A percentile compares a stretch with the other conserved stretches of the same genome.
phyloP scores from a whole-genome alignment of 306 rosid genomes.

The Calophaca sinica region DNA sequence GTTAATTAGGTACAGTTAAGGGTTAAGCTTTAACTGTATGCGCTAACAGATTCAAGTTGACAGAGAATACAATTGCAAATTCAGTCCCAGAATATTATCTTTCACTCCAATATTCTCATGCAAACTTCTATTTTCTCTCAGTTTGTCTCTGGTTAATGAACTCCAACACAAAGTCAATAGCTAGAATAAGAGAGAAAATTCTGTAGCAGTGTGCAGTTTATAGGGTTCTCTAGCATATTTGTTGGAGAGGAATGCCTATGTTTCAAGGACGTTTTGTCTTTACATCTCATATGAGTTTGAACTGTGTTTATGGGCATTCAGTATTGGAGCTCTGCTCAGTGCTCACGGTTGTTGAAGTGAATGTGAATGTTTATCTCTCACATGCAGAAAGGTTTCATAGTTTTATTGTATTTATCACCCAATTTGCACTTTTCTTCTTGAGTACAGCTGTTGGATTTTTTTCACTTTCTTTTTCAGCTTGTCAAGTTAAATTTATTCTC shows the following conservation, averaged over 20 bases:
- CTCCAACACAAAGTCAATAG: not conserved
- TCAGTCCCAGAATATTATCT: not conserved
- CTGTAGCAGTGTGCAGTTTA: not conserved
- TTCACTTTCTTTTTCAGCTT: not conserved
- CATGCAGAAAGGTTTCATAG: constrained; percentile 9
- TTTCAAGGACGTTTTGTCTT: constrained; percentile 13
- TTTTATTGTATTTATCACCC: constrained; percentile 2
- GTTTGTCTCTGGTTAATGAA: constrained; percentile 3
- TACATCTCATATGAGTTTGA: constrained; percentile 1
- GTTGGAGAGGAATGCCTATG: not conserved
- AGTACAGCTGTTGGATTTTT: not conserved
- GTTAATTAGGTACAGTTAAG: not conserved
- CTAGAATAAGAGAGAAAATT: not conserved
- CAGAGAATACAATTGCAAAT: not conserved
- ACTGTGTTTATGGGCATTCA: constrained; percentile 6
- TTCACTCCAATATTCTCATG: constrained; percentile 1
- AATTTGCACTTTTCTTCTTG: not conserved
- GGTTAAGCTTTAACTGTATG: not conserved
- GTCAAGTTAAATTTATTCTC: constrained; percentile 1
- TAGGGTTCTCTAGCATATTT: constrained; percentile 17
- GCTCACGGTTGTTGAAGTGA: not conserved
- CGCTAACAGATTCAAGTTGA: not conserved
- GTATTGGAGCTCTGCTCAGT: constrained; percentile 2
- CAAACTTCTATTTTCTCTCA: constrained; percentile 5
- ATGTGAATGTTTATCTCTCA: not conserved